phyloP scores from a whole-genome alignment of 2,329 filamentous ascomycete genomes.

The Paraphoma chrysanthemicola region DNA sequence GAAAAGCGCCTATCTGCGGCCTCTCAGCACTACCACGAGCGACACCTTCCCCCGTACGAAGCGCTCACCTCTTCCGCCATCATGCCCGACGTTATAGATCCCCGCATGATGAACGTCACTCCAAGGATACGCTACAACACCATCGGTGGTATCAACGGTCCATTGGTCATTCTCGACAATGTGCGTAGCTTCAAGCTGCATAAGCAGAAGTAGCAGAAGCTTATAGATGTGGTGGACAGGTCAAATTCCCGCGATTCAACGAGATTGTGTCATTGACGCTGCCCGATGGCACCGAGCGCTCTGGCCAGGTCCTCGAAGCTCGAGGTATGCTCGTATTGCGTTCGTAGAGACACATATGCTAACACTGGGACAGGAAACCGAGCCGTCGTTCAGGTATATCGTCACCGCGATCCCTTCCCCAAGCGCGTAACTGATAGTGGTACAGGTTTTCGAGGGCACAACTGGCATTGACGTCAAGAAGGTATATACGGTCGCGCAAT shows the following conservation, averaged over 20 bases:
- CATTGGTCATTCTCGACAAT: slow-evolving; percentile 96
- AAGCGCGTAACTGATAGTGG: slow-evolving; percentile 29
- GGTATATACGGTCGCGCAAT: slow-evolving; percentile 53
- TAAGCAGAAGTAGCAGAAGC: slow-evolving; percentile 15
- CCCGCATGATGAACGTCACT: slow-evolving; percentile 65
- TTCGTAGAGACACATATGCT: slow-evolving; percentile 12
- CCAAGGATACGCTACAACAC: slow-evolving; percentile 94
- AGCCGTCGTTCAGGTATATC: slow-evolving; percentile 87
- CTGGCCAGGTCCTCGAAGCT: slow-evolving; percentile 95
- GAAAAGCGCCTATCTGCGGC: slow-evolving; percentile 25
- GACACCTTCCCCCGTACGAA: slow-evolving; percentile 15
- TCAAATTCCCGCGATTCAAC: slow-evolving; percentile 97
- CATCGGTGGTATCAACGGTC: slow-evolving; percentile 96
- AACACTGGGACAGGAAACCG: slow-evolving; percentile 71
- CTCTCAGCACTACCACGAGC: slow-evolving; percentile 21
- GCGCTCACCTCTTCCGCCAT: slow-evolving; percentile 33
- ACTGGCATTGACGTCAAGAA: slow-evolving; percentile 98
- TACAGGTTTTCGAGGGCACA: slow-evolving; percentile 94
- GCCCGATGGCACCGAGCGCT: slow-evolving; percentile 91
- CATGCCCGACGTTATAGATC: slow-evolving; percentile 52
- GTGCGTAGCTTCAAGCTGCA: slow-evolving; percentile 59
- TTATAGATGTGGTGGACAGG: slow-evolving; percentile 59
- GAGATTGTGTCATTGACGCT: slow-evolving; percentile 97
- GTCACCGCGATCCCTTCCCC: not conserved
- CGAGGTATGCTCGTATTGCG: slow-evolving; percentile 69